Percentiles rank a stretch among this genome's conserved stretches.
These are phyloP conservation scores for Leccinum insolens DNA, from an alignment of 1,284 basidiomycete species.

Conservation along the genomic window DNA sequence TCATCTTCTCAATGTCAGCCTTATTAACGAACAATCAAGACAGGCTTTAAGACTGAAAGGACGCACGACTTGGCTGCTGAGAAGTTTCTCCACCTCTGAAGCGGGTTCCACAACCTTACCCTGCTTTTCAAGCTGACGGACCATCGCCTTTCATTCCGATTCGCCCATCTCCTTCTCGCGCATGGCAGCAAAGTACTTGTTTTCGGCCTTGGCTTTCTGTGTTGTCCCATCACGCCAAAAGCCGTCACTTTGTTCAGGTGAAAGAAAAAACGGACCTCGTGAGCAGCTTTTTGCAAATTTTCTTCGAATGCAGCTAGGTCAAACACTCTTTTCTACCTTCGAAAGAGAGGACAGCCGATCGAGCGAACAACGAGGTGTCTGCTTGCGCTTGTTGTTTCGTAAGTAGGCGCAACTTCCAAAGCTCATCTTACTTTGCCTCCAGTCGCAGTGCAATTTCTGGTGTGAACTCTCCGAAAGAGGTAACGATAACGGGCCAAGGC, in stretches of 20 bases:
- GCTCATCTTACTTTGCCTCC: slow-evolving; percentile 64
- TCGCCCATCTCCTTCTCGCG: slow-evolving; percentile 86
- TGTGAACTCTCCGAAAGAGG: slow-evolving; percentile 60
- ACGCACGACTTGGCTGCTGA: slow-evolving; percentile 60
- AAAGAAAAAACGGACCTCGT: slow-evolving; percentile 57
- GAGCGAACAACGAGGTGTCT: slow-evolving; percentile 78
- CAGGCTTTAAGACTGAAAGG: not conserved
- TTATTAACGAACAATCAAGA: slow-evolving; percentile 26
- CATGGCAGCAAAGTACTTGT: slow-evolving; percentile 93
- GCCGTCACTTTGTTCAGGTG: not conserved
- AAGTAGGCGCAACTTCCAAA: slow-evolving; percentile 58
- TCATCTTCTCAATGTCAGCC: slow-evolving; percentile 53
- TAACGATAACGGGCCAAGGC: slow-evolving; percentile 63
- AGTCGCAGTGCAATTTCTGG: slow-evolving; percentile 63
- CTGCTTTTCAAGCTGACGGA: slow-evolving; percentile 77
- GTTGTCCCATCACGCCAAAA: not conserved
- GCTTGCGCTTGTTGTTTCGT: slow-evolving; percentile 61
- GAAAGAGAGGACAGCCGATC: slow-evolving; percentile 87
- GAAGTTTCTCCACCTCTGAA: slow-evolving; percentile 65
- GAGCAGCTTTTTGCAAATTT: slow-evolving; percentile 59
- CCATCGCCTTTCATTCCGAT: slow-evolving; percentile 71
- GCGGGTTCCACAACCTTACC: slow-evolving; percentile 74
- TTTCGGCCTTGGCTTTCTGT: slow-evolving; percentile 91
- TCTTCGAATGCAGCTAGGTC: slow-evolving; percentile 82
- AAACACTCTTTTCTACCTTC: slow-evolving; percentile 85